These are phyloP conservation scores for Fusarium tupiense DNA, from an alignment of 2,329 filamentous ascomycete species.

Conservation along the genomic window DNA sequence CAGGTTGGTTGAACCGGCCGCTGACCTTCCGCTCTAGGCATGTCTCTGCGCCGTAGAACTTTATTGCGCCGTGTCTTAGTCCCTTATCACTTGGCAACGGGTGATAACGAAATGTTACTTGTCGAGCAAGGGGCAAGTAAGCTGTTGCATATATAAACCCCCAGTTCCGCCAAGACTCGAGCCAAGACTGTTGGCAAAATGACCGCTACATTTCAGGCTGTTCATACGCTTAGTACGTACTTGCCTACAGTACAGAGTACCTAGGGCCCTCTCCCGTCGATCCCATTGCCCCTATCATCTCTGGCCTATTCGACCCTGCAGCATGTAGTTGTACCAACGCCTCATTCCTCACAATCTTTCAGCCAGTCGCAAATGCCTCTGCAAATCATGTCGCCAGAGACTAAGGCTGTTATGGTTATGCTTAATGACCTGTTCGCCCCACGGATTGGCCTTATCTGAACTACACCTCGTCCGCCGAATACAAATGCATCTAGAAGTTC, in stretches of 20 bases:
- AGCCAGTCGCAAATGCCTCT: background rate
- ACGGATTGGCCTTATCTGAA: slow-evolving; percentile 5
- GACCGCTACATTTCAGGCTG: slow-evolving; percentile 2
- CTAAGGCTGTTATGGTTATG: background rate
- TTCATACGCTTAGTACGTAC: background rate
- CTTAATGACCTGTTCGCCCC: background rate
- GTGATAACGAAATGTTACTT: slow-evolving; percentile 11
- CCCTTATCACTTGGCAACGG: slow-evolving; percentile 20
- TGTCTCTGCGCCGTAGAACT: background rate
- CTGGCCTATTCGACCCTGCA: background rate
- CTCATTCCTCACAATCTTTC: background rate
- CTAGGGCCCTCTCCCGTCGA: background rate
- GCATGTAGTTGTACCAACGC: slow-evolving; percentile 3
- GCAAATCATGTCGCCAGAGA: background rate
- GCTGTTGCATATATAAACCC: slow-evolving; percentile 17
- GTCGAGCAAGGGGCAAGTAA: background rate
- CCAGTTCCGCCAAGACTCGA: slow-evolving; percentile 21
- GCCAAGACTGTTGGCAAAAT: slow-evolving; percentile 18
- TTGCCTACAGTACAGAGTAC: background rate
- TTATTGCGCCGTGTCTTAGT: background rate
- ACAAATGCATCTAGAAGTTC: background rate
- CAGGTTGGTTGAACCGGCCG: background rate
- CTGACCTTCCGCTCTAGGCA: slow-evolving; percentile 19
- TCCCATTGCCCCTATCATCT: slow-evolving; percentile 17
- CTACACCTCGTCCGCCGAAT: background rate